These are phyloP conservation scores for Boletus subparvulus DNA, from an alignment of 768 basidiomycete species.

Conservation along the genomic window DNA sequence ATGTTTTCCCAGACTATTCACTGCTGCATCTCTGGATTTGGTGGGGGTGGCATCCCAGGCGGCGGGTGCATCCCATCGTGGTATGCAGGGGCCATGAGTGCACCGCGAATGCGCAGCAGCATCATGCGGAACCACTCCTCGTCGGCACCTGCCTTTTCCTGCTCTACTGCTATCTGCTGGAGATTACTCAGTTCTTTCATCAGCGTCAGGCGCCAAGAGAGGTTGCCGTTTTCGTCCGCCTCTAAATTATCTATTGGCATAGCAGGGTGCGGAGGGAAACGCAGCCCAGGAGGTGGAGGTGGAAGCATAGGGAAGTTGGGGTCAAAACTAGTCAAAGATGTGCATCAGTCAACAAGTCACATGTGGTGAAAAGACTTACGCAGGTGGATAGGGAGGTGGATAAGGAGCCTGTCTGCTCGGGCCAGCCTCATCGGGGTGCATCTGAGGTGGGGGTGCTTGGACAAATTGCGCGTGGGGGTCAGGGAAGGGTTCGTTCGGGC, in stretches of 20 bases:
- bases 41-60: slow-evolving; percentile 37
- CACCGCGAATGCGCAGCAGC: slow-evolving; percentile 73
- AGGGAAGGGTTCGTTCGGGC: slow-evolving; percentile 53
- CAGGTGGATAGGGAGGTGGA: slow-evolving; percentile 62
- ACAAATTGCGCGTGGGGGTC: slow-evolving; percentile 60
- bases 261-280: slow-evolving; percentile 55
- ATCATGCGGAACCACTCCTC: slow-evolving; percentile 88
- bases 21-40: slow-evolving; percentile 35
- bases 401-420: slow-evolving; percentile 59
- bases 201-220: slow-evolving; percentile 80
- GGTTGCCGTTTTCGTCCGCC: slow-evolving; percentile 74
- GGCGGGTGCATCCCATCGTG: slow-evolving; percentile 39
- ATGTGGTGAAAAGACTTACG: slow-evolving; percentile 29
- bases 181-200: slow-evolving; percentile 76
- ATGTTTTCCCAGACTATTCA: slow-evolving; percentile 1
- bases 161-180: slow-evolving; percentile 74
- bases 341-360: slow-evolving; percentile 1
- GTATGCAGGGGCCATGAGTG: slow-evolving; percentile 55
- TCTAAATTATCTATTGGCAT: slow-evolving; percentile 73
- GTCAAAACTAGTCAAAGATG: slow-evolving; percentile 54
- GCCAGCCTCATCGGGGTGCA: slow-evolving; percentile 60
- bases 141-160: slow-evolving; percentile 78
- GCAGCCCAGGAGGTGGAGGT: slow-evolving; percentile 49
- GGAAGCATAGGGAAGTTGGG: slow-evolving; percentile 70
- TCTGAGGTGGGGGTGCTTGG: slow-evolving; percentile 44